Percentiles rank a stretch among this genome's conserved stretches.
Conservation (phyloP, 805 yeast genomes). For the Monosporozyma solicola region DNA sequence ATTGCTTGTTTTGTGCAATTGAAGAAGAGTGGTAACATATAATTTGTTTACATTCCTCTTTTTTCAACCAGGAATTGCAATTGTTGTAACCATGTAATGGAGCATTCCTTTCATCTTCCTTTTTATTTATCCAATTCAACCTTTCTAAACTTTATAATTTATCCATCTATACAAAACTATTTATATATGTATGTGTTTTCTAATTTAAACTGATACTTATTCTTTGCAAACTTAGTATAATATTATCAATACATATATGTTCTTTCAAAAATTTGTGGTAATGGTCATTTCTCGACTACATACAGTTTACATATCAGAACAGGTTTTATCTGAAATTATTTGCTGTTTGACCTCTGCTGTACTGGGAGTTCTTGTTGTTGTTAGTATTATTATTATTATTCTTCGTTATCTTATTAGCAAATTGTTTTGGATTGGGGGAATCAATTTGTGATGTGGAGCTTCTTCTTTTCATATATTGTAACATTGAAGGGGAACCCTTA, state of each 20-base stretch:
- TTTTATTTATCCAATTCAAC: neutral
- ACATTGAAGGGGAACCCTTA: neutral
- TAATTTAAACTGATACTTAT: neutral
- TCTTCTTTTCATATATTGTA: slow-evolving; percentile 3
- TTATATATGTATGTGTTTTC: neutral
- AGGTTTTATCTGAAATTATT: neutral
- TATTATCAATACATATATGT: no score
- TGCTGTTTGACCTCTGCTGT: neutral
- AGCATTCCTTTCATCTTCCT: neutral
- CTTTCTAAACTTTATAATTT: neutral
- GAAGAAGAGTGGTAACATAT: slow-evolving; percentile 64
- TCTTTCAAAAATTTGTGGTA: no score
- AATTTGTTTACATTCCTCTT: neutral
- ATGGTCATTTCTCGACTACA: no score
- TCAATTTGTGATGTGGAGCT: slow-evolving; percentile 9
- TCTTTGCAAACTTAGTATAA: neutral
- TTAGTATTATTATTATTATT: neutral
- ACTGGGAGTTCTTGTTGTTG: neutral
- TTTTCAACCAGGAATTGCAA: neutral
- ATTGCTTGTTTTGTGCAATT: slow-evolving; percentile 70
- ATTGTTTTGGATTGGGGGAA: neutral
- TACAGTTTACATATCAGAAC: no score
- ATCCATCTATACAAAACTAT: neutral
- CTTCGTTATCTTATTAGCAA: neutral
- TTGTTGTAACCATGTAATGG: neutral